Evolutionary conservation across 2,329 filamentous ascomycete species (phyloP).

Genomic region (Apiospora hydei): DNA sequence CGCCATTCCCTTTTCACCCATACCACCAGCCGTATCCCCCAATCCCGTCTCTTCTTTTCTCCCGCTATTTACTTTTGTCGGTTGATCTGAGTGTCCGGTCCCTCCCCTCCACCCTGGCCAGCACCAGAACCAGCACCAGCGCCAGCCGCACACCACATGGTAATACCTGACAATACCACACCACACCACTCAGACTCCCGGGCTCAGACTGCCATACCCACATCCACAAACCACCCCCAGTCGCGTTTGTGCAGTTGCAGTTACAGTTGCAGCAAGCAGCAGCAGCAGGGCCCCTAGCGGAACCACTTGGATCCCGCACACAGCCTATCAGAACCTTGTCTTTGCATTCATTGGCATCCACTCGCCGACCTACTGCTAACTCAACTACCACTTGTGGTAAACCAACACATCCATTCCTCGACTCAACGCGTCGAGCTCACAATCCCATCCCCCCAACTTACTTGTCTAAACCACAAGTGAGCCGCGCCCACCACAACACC

Average conservation of each 20-base stretch:
- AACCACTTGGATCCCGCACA: slow-evolving; percentile 15
- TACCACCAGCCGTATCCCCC: background rate
- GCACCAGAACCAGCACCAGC: too few species aligned
- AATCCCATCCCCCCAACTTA: background rate
- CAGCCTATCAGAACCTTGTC: slow-evolving; percentile 19
- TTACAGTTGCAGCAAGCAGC: slow-evolving; percentile 4
- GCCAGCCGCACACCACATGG: background rate
- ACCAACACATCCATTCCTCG: slow-evolving; percentile 21
- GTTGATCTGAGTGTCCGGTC: background rate
- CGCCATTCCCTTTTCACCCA: slow-evolving; percentile 7
- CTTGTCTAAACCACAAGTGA: background rate
- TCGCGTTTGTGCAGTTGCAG: slow-evolving; percentile 22
- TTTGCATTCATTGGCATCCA: slow-evolving; percentile 9
- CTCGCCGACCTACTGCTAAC: background rate
- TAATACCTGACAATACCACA: background rate
- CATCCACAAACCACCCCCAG: slow-evolving; percentile 12
- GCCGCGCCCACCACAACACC: background rate
- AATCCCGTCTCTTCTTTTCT: slow-evolving; percentile 6
- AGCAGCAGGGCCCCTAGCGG: slow-evolving; percentile 2
- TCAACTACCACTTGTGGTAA: slow-evolving; percentile 17
- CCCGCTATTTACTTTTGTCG: slow-evolving; percentile 1
- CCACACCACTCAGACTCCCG: background rate
- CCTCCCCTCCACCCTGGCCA: background rate
- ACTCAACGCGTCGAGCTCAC: slow-evolving; percentile 20
- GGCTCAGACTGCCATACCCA: background rate